Percentiles rank a stretch among this genome's conserved stretches.
phyloP scores from a whole-genome alignment of 1,139 yeast genomes.

The Zygosaccharomyces pseudobailii region DNA sequence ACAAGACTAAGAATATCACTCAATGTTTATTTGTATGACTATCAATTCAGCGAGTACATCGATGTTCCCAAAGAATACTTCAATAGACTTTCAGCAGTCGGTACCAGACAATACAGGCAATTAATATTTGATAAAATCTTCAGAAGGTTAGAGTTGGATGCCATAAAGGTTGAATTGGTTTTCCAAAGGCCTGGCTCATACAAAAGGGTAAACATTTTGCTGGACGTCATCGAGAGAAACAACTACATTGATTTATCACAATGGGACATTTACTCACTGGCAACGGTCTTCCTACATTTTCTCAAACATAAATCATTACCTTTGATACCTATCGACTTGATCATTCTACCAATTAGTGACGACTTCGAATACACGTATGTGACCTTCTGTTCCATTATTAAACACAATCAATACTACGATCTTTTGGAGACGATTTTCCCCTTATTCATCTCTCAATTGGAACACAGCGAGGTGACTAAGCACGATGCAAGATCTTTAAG shows the following conservation, averaged over 20 bases:
- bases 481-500: constrained; percentile 46
- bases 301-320: constrained; percentile 44
- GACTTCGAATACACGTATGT: constrained; percentile 39
- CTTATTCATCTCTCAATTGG: constrained; percentile 38
- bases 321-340: constrained; percentile 42
- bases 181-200: constrained; percentile 59
- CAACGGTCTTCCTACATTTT: constrained; percentile 48
- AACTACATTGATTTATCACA: constrained; percentile 52
- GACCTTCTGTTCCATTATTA: constrained; percentile 37
- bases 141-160: constrained; percentile 44
- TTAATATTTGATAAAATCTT: constrained; percentile 42
- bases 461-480: constrained; percentile 37
- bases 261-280: constrained; percentile 59
- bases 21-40: constrained; percentile 60
- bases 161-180: constrained; percentile 43
- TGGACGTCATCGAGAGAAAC: constrained; percentile 51
- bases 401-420: constrained; percentile 30
- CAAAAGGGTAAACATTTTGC: constrained; percentile 45
- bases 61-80: constrained; percentile 34
- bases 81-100: constrained; percentile 27
- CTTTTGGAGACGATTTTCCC: constrained; percentile 41
- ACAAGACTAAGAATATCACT: constrained; percentile 73
- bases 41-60: constrained; percentile 34
- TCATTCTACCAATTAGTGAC: constrained; percentile 47
- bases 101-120: constrained; percentile 36